These are phyloP conservation scores for Cercospora zeina DNA, from an alignment of 2,329 filamentous ascomycete species.

Conservation along the genomic window DNA sequence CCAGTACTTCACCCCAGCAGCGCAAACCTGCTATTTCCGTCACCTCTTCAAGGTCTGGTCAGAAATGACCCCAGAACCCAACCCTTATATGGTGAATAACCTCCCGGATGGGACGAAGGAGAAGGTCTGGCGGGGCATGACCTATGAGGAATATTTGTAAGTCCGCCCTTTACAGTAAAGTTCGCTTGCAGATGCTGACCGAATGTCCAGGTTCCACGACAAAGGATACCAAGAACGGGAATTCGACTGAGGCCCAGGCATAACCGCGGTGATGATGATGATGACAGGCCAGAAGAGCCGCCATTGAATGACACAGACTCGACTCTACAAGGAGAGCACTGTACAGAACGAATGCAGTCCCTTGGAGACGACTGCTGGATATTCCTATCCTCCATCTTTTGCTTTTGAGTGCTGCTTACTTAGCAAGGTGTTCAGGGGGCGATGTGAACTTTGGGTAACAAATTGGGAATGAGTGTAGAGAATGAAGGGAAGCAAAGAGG, in stretches of 20 bases:
- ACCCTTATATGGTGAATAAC: constrained; percentile 26
- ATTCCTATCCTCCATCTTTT: constrained; percentile 1
- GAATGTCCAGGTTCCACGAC: constrained; percentile 17
- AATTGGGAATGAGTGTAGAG: background rate
- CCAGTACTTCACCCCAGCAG: constrained; percentile 33
- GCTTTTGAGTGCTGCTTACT: constrained; percentile 4
- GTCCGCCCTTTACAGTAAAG: background rate
- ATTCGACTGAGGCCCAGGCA: background rate
- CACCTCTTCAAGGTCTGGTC: constrained; percentile 37
- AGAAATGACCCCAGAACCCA: constrained; percentile 34
- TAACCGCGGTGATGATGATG: background rate
- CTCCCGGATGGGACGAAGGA: constrained; percentile 27
- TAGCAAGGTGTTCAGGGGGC: constrained; percentile 8
- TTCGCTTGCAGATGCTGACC: constrained; percentile 6
- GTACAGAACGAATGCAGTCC: background rate
- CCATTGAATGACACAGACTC: background rate
- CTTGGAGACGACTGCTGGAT: background rate
- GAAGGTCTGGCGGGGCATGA: constrained; percentile 34
- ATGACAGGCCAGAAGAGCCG: background rate
- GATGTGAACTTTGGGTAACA: background rate
- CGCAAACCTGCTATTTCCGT: constrained; percentile 40
- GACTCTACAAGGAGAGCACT: background rate
- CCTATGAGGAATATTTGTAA: constrained; percentile 36
- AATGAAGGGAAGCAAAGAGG: background rate
- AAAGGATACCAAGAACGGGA: constrained; percentile 24